Evolutionary conservation across 1,284 basidiomycete species (phyloP), one percentile per base, ranked within the genome.

Genomic region (Leccinum fallax): DNA sequence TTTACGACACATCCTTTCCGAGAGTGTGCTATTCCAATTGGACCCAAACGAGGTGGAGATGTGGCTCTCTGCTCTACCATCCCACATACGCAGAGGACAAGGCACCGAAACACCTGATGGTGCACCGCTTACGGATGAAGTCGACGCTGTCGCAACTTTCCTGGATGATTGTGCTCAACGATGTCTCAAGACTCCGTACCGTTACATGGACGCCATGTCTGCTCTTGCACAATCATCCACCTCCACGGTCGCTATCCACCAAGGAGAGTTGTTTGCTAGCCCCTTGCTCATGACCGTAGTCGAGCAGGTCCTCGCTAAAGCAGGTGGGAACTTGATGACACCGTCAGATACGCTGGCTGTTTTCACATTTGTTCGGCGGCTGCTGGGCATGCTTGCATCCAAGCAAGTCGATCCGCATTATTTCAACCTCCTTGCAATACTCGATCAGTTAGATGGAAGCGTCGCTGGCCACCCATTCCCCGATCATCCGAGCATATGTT

Each of bases 101-200:
- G 77, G 68, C 55, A 77, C 75, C 15, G 75, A 78, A 65, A 71
- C 83, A 0, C 81, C 80, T 0, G 85, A 88, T 61, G 85, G 83
- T 3, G 79, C 82, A 1, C 73, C 79, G 7, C 77, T 89, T 46
- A 81, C 79, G 0, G 86, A 85, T 62, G 93, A 90, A 71, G 75
- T 78, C 53, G 83, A 82, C 10, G 77, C 82, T 40, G 83, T 95
- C 3, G 78, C 93, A 4, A 69, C 79, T 0, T 95, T 97, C 77
- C 67, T 97, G 13, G 95, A 98, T 68, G 93, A 95, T 53, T 97
- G 93, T 70, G 80, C 92, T 7, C 88, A 91, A 60, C 84, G 93
- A n/a, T 94, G 90, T 66, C 71, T 89, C 65, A 95, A 93, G 77
- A 92, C 89, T 1, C 92, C 94, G 0, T 93, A 96, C 74, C 85